Evolutionary conservation across 345 rosid species (phyloP), one percentile per base, ranked within the genome.

Genomic region (Turnera subulata): DNA sequence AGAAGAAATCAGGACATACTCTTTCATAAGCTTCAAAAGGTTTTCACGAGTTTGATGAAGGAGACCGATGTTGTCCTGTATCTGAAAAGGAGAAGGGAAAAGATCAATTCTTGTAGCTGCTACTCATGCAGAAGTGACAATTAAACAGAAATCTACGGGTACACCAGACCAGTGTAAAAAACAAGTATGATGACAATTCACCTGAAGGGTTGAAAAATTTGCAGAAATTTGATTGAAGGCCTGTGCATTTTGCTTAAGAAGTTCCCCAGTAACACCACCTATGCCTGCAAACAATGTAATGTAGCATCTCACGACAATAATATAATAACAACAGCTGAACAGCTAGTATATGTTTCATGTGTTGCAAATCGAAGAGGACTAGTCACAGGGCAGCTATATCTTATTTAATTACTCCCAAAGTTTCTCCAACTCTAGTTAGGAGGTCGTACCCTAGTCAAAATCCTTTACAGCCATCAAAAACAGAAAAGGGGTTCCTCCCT

Each of bases 201-300:
- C 98, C 78, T 67, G 66, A 51, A 65, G 70, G 26, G 75, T 33
- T 49, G 76, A 60, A 50, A 83, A 57, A 76, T 91, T 90, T 42
- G 75, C 65, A 55, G 76, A 70, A 58, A 91, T 84, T 62, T 76
- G 82, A 48, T 29, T 55, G 13, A 88, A 63, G 44, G 67, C 65
- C 49, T 72, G 77, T 26, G 63, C 60, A 73, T 91, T 91, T 67
- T 81, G 79, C 73, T 80, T 68, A 33, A 84, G 82, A 76, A 88
- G 83, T 67, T 78, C 83, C 14, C 75, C 76, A 2, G 73, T 57
- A 24, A 61, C 47, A 50, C 88, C 91, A 24, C 74, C 82, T 67
- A 85, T 70, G 25, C 65, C 85, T 85, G 80, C 70, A 66, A 63
- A 50, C n/a, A 58, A 54, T 60, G 57, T n/a, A 57, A 11, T 11